Base-by-base conservation (phyloP, 2,329 filamentous ascomycete species). In the Amauroascus verrucosus region DNA sequence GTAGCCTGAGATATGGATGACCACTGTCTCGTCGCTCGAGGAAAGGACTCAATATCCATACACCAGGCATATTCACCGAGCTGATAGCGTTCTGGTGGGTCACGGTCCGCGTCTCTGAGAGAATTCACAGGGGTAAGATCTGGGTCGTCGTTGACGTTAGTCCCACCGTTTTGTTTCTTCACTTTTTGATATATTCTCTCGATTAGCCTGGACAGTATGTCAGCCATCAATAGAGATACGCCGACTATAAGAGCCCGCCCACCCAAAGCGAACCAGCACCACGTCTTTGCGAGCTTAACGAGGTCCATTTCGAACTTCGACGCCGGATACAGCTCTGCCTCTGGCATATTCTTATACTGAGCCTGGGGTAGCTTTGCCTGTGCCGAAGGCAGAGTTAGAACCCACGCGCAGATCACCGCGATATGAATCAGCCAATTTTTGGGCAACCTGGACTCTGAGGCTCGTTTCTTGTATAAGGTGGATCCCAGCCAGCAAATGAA, bases 291-390 rank as follows among this genome's bases (percentile, higher is more conserved):
- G 20, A 45, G 43, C 3, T 4, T 11, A 16, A 18, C 43, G 43
- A 45, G 43, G 14, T 16, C 14, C 43, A 45, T 13, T 26, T 45
- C 26, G 13, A 14, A 26, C 20, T 13, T 51, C 20, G 40, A 11
- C 14, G 28, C 22, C 28, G 7, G 8, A 14, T 33, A 51, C 24
- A 30, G 4, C 37, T 51, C 40, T 20, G 40, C 40, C n/a, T 22
- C 37, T 8, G 9, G 35, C 49, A 51, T 51, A 22, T 51, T 51
- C 22, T 14, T 22, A 26, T 51, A 51, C 8, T 28, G 20, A 14
- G 49, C 49, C 9, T 35, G 18, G 2, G 49, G 49, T n/a, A 51
- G 22, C 38, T 45, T 45, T 1, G 49, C 49, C 41, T 51, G 49
- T 7, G 40, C 41, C n/a, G 28, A 44, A 16, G 28, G 13, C 14